Conservation (phyloP, 176 grass and related monocot species). For the Zoysia pacifica region DNA sequence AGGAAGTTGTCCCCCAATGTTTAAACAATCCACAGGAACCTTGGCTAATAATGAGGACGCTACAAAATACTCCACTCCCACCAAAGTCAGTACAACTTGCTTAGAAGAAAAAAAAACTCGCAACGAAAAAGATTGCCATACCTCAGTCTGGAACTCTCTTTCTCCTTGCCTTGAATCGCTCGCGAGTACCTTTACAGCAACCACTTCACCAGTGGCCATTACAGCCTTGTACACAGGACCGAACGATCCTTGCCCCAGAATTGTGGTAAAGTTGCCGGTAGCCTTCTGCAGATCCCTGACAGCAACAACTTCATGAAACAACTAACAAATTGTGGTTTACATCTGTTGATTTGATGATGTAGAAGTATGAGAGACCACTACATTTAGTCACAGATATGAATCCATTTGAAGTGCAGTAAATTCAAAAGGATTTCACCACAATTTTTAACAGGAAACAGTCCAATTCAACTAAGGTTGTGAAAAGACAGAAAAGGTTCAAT, state of each 20-base stretch:
- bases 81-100: neutral
- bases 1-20: neutral
- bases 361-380: neutral
- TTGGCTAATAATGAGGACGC: neutral
- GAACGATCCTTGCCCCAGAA: conserved; percentile 95
- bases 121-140: conserved; percentile 14
- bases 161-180: conserved; percentile 92
- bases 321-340: conserved; percentile 16
- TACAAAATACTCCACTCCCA: neutral
- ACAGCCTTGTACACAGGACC: conserved; percentile 94
- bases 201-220: conserved; percentile 83
- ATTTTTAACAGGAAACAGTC: neutral
- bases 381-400: neutral
- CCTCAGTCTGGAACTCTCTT: conserved; percentile 95
- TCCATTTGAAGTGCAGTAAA: neutral
- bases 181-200: conserved; percentile 91
- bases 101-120: neutral
- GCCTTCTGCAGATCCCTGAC: conserved; percentile 90
- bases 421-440: neutral
- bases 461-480: neutral
- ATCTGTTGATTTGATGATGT: neutral
- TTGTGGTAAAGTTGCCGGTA: conserved; percentile 88
- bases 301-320: conserved; percentile 29
- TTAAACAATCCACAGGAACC: neutral
- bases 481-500: neutral